phyloP scores from a whole-genome alignment of 2,329 filamentous ascomycete genomes.

The Sporothrix sp. region DNA sequence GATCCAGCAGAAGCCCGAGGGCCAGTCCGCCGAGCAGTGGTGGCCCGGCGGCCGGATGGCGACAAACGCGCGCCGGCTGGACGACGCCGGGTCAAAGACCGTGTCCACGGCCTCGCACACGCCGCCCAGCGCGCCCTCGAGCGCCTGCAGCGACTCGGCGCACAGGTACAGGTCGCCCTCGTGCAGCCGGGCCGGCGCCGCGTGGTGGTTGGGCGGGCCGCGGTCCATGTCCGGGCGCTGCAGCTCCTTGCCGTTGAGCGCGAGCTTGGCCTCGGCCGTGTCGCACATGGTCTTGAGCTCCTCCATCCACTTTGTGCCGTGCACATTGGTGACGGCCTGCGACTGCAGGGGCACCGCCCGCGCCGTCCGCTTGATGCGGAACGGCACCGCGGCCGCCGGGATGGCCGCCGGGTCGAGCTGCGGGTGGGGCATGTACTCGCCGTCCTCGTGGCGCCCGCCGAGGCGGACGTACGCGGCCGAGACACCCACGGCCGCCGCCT shows the following conservation, averaged over 20 bases:
- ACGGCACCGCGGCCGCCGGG: constrained; percentile 56
- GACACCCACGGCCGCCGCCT: constrained; percentile 72
- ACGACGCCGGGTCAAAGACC: constrained; percentile 48
- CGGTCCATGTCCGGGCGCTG: constrained; percentile 55
- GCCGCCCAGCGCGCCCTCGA: constrained; percentile 85
- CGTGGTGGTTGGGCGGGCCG: constrained; percentile 28
- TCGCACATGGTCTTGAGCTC: constrained; percentile 81
- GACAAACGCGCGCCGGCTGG: constrained; percentile 69
- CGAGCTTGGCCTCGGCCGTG: constrained; percentile 66
- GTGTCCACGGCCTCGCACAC: constrained; percentile 88
- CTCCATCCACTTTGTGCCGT: constrained; percentile 87
- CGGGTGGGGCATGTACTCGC: constrained; percentile 57
- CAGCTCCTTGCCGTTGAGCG: constrained; percentile 68
- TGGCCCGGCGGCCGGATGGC: constrained; percentile 89
- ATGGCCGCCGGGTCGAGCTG: constrained; percentile 44
- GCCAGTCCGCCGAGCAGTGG: constrained; percentile 81
- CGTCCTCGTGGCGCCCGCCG: constrained; percentile 67
- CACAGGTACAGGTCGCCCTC: constrained; percentile 89
- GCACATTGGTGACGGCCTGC: constrained; percentile 76
- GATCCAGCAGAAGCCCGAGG: constrained; percentile 96
- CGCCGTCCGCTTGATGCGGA: constrained; percentile 73
- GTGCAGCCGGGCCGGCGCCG: constrained; percentile 53
- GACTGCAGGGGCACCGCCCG: constrained; percentile 63
- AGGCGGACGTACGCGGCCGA: constrained; percentile 85
- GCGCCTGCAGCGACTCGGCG: constrained; percentile 71